Evolutionary conservation across 176 grass and related monocot genomes (phyloP).

Genomic region (Thinopyrum elongatum): DNA sequence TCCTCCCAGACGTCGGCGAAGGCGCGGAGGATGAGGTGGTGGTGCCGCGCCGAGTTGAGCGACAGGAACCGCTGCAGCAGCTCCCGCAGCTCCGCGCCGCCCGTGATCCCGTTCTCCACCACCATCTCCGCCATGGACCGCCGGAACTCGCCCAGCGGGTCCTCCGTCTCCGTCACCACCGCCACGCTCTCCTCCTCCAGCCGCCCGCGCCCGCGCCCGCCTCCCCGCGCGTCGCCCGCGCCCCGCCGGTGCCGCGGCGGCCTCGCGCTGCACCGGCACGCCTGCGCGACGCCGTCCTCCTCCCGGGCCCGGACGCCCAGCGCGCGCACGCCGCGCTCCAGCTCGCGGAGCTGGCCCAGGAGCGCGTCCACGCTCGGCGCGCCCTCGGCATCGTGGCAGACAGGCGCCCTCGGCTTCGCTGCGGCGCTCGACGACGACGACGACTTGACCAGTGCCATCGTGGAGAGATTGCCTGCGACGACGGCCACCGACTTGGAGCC

Average conservation of each 20-base stretch:
- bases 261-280: neutral
- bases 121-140: constrained; percentile 94
- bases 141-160: constrained; percentile 87
- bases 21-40: constrained; percentile 74
- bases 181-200: constrained; percentile 66
- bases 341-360: constrained; percentile 51
- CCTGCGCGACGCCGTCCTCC: neutral
- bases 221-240: constrained; percentile 23
- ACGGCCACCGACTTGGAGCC: constrained; percentile 39
- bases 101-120: constrained; percentile 77
- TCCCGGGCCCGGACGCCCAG: constrained; percentile 12
- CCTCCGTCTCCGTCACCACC: constrained; percentile 76
- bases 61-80: constrained; percentile 80
- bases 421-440: neutral
- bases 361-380: constrained; percentile 51
- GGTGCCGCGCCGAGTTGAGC: constrained; percentile 72
- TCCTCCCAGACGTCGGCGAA: constrained; percentile 94
- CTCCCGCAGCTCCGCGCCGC: constrained; percentile 54
- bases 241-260: neutral
- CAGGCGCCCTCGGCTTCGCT: neutral
- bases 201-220: constrained; percentile 20
- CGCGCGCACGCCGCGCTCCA: constrained; percentile 53
- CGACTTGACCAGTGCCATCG: neutral
- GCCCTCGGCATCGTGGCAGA: neutral
- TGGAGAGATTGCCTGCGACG: constrained; percentile 26